phyloP scores from a whole-genome alignment of 495 filamentous ascomycete species.

The Talaromyces borbonicus region DNA sequence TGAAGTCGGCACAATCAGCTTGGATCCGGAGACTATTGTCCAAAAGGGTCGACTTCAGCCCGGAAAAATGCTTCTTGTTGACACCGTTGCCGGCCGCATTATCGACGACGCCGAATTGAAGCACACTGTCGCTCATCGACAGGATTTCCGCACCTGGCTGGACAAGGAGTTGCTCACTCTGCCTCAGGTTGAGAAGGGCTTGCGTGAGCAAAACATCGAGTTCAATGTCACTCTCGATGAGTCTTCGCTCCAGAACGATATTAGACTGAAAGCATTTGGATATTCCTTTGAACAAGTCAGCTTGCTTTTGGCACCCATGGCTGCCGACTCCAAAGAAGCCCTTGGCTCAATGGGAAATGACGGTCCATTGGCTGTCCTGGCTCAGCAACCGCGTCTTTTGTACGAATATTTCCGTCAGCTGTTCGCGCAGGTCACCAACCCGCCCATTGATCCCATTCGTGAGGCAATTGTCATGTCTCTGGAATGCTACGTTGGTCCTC shows the following conservation, averaged over 20 bases:
- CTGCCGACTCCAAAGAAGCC: constrained; percentile 98
- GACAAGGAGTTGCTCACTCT: constrained; percentile 77
- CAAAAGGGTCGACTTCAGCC: constrained; percentile 95
- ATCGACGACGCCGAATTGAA: constrained; percentile 95
- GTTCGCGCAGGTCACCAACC: constrained; percentile 98
- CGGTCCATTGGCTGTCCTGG: constrained; percentile 86
- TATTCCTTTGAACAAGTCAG: constrained; percentile 97
- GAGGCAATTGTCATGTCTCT: constrained; percentile 99
- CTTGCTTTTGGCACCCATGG: constrained; percentile 91
- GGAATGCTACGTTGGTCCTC: constrained; percentile 94
- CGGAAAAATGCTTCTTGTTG: constrained; percentile 95
- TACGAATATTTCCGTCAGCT: constrained; percentile 99
- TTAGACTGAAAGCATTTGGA: constrained; percentile 77
- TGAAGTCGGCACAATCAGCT: constrained; percentile 88
- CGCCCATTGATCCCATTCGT: constrained; percentile 95
- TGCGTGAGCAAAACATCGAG: constrained; percentile 50
- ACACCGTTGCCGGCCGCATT: constrained; percentile 90
- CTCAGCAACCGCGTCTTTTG: constrained; percentile 78
- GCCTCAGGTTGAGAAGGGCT: constrained; percentile 57
- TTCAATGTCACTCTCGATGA: constrained; percentile 58
- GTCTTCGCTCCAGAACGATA: constrained; percentile 73
- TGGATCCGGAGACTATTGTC: constrained; percentile 82
- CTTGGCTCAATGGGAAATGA: constrained; percentile 99
- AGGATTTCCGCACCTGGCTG: constrained; percentile 84
- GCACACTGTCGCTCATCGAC: constrained; percentile 69